Conservation (phyloP, 441 rosid species). For the Euphorbia corollata region DNA sequence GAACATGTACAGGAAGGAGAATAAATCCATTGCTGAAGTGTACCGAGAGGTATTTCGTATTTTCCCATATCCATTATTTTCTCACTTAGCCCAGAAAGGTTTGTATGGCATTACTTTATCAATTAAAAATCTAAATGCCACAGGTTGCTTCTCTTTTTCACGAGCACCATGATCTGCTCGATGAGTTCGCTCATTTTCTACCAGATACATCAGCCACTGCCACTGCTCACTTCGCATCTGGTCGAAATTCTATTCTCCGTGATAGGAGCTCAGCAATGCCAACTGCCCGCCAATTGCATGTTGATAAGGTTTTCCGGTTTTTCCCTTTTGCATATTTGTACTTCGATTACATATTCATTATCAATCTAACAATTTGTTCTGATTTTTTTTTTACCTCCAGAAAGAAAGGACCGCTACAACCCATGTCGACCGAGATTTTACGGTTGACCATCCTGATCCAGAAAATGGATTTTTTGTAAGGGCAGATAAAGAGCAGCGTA, state of each 20-base stretch:
- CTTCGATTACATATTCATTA: conserved; percentile 15
- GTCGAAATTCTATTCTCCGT: conserved; percentile 47
- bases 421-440: conserved; percentile 49
- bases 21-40: conserved; percentile 85
- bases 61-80: conserved; percentile 14
- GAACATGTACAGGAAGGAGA: conserved; percentile 94
- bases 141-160: conserved; percentile 83
- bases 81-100: not conserved
- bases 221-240: conserved; percentile 42
- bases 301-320: conserved; percentile 53
- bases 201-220: conserved; percentile 76
- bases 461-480: conserved; percentile 50
- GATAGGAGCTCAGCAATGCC: conserved; percentile 66
- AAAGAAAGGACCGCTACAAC: conserved; percentile 52
- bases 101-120: conserved; percentile 8
- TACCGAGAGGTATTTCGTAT: conserved; percentile 62
- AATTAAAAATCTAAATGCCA: conserved; percentile 17
- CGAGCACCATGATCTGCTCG: conserved; percentile 78
- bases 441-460: conserved; percentile 49
- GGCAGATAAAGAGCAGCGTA: conserved; percentile 63
- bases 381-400: conserved; percentile 47
- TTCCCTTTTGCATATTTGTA: conserved; percentile 17
- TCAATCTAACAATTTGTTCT: conserved; percentile 26
- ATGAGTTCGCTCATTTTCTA: conserved; percentile 78
- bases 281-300: conserved; percentile 41